phyloP scores from a whole-genome alignment of 139 green algal genomes.

The Chlorella sp. region DNA sequence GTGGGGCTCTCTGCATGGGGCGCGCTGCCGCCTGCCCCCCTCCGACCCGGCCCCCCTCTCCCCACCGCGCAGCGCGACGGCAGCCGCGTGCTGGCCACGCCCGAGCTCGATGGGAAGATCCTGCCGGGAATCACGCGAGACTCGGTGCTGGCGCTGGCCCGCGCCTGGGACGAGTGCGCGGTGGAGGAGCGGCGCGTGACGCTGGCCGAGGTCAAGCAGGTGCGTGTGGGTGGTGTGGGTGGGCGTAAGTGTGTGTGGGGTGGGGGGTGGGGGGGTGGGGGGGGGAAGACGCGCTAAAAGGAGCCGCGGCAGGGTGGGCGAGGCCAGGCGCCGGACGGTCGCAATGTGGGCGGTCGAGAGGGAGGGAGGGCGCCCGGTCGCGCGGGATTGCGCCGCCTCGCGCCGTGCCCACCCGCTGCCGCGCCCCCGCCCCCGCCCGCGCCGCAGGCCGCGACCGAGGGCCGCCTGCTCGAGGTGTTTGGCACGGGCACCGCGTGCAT shows the following conservation, averaged over 20 bases:
- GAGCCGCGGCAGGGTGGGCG: too few relatives aligned
- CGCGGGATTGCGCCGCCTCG: too few relatives aligned
- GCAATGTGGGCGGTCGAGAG: too few relatives aligned
- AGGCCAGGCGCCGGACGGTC: too few relatives aligned
- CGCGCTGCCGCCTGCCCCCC: neutral
- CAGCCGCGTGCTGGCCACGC: conserved; percentile 71
- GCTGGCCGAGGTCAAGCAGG: conserved; percentile 42
- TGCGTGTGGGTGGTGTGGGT: neutral
- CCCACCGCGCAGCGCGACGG: conserved; percentile 17
- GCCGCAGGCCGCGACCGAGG: conserved; percentile 33
- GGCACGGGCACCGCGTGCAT: conserved; percentile 80
- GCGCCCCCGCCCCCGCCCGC: neutral
- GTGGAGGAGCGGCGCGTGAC: conserved; percentile 59
- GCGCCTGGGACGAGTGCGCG: conserved; percentile 54
- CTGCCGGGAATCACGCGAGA: conserved; percentile 81
- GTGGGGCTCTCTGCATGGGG: too few relatives aligned
- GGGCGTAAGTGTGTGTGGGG: too few relatives aligned
- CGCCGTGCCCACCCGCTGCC: too few relatives aligned
- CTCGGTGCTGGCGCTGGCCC: conserved; percentile 65
- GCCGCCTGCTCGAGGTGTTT: conserved; percentile 76
- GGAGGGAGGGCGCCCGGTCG: too few relatives aligned
- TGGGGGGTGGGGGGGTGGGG: too few relatives aligned
- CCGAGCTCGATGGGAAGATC: conserved; percentile 78
- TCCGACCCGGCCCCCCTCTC: neutral
- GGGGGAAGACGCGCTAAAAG: too few relatives aligned